These are phyloP conservation scores for Orychophragmus violaceus DNA, from an alignment of 345 rosid genomes.

Conservation along the genomic window DNA sequence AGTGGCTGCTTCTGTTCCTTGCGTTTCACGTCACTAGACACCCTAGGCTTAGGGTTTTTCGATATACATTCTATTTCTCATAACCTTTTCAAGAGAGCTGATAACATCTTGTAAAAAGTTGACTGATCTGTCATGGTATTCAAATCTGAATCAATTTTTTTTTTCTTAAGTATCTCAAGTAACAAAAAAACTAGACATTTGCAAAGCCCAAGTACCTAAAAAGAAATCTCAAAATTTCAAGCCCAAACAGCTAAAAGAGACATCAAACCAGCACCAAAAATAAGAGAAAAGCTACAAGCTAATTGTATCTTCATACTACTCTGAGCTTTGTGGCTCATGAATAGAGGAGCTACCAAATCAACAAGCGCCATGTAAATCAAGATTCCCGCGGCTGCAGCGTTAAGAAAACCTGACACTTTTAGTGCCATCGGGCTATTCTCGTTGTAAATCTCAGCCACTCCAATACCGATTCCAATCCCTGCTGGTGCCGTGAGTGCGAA, in stretches of 20 bases:
- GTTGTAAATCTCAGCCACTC: conserved; percentile 33
- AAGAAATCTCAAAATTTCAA: conserved; percentile 6
- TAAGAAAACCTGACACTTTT: conserved; percentile 43
- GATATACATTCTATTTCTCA: neutral
- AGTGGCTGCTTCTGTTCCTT: neutral
- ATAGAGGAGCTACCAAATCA: conserved; percentile 51
- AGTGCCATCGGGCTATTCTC: conserved; percentile 49
- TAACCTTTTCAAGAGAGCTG: neutral
- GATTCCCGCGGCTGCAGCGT: conserved; percentile 56
- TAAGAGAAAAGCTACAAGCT: conserved; percentile 27
- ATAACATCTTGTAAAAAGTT: neutral
- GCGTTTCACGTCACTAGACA: neutral
- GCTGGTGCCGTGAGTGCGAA: conserved; percentile 55
- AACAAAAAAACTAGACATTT: neutral
- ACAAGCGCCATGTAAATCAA: conserved; percentile 60
- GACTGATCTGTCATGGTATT: neutral
- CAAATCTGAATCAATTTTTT: neutral
- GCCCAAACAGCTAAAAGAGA: conserved; percentile 62
- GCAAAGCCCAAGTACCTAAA: conserved; percentile 37
- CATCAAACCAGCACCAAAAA: conserved; percentile 55
- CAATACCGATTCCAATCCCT: conserved; percentile 53
- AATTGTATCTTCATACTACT: conserved; percentile 31
- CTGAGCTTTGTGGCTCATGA: conserved; percentile 39
- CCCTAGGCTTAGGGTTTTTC: neutral
- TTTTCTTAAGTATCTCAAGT: neutral